These are phyloP conservation scores for Laguncularia racemosa DNA, from an alignment of 345 rosid genomes.

Conservation along the genomic window DNA sequence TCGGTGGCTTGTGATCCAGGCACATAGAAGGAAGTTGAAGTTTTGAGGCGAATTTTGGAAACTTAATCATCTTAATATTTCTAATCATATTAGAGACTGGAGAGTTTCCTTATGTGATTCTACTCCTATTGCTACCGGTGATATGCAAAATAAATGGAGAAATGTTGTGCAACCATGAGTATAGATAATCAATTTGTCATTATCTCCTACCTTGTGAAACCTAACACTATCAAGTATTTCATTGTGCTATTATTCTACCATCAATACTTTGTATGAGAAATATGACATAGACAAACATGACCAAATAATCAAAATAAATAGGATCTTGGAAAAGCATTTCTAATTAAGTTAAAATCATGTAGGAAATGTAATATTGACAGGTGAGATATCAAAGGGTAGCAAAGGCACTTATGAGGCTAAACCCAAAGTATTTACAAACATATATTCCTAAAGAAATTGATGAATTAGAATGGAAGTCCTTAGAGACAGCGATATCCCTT, in stretches of 20 bases:
- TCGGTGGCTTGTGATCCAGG: conserved; percentile 26
- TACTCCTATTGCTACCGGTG: too few relatives aligned
- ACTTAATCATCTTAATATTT: conserved; percentile 16
- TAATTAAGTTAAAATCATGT: background rate
- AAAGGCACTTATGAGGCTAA: conserved; percentile 49
- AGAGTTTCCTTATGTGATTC: too few relatives aligned
- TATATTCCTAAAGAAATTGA: conserved; percentile 53
- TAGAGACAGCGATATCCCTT: conserved; percentile 50
- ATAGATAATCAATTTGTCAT: too few relatives aligned
- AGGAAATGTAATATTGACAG: conserved; percentile 11
- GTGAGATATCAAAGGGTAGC: conserved; percentile 58
- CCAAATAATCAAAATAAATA: too few relatives aligned
- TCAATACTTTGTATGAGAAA: too few relatives aligned
- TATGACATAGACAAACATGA: too few relatives aligned
- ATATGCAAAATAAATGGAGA: too few relatives aligned
- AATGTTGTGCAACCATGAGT: too few relatives aligned
- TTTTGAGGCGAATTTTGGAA: conserved; percentile 36
- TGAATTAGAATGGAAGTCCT: conserved; percentile 53
- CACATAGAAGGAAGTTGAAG: conserved; percentile 37
- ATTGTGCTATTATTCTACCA: too few relatives aligned
- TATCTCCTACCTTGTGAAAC: too few relatives aligned
- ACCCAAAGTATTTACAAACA: conserved; percentile 43
- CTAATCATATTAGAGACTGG: too few relatives aligned
- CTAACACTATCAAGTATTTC: too few relatives aligned
- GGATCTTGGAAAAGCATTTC: background rate